Evolutionary conservation across 202 grass and related monocot species (phyloP), one percentile per base, ranked within the genome.

Genomic region (Hordeum pubiflorum): DNA sequence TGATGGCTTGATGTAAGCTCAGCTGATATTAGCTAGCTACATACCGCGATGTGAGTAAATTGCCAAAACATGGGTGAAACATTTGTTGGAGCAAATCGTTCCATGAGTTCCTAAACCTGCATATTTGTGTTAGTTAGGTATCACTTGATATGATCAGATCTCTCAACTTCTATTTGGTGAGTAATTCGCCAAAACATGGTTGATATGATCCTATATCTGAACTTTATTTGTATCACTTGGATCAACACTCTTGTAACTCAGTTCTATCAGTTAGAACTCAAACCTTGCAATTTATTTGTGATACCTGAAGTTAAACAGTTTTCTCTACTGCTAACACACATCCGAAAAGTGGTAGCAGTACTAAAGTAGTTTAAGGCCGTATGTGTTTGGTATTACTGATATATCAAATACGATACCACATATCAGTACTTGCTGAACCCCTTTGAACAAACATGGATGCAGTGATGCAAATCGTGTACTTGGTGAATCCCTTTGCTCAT

Each of bases 271-370:
- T 38, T 27, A 74, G 1, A 60, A 54, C 37, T 0, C 31, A 12
- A 63, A 63, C 32, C 8, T 71, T 81, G 52, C 40, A 76, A 21
- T 20, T 62, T 76, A 72, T 78, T 32, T 78, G 9, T 78, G 24
- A 64, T 78, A 26, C 75, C 39, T 64, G 11, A 64, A 79, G 31
- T 55, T 32, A 40, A 40, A 63, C 7, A 48, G 15, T 55, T 63
- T 22, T 21, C 6, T 29, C 33, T 33, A 50, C 15, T 31, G 37
- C 61, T 71, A 76, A 6, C 61, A 40, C 31, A 39, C 41, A 33
- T 68, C 18, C 9, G 5, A 11, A 80, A 66, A 6, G 9, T 44
- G 22, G 27, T 58, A 66, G 58, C 57, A 71, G 2, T 58, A 60
- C 22, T 57, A 4, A 9, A 65, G 9, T 63, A 24, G 21, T 37